Conservation (phyloP, 2,329 filamentous ascomycete genomes). For the Sordariomycetes sp. region DNA sequence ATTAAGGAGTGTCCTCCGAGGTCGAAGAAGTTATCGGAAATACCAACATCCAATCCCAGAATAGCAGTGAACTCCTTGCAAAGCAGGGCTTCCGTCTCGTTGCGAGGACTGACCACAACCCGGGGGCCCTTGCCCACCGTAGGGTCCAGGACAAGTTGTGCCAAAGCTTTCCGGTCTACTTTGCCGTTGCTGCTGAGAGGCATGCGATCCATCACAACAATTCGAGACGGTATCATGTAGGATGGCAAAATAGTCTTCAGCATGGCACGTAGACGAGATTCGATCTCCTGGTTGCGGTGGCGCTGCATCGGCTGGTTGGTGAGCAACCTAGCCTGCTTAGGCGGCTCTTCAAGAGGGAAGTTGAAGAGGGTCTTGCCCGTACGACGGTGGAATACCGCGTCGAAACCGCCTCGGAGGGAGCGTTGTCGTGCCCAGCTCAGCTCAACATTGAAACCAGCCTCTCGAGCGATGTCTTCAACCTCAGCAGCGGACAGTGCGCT, state of each 20-base stretch:
- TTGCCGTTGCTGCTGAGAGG: constrained; percentile 10
- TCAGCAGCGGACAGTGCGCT: constrained; percentile 9
- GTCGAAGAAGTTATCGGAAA: constrained; percentile 36
- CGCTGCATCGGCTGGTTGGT: constrained; percentile 10
- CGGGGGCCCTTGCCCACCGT: neutral
- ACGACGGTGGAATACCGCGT: constrained; percentile 24
- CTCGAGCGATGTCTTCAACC: constrained; percentile 12
- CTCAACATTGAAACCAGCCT: constrained; percentile 35
- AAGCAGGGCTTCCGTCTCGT: constrained; percentile 2
- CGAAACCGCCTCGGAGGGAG: constrained; percentile 14
- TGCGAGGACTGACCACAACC: too few relatives aligned
- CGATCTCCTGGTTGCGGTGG: constrained; percentile 3
- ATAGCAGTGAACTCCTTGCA: constrained; percentile 6
- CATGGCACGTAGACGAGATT: neutral
- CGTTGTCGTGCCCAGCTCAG: constrained; percentile 31
- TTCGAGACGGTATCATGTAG: constrained; percentile 8
- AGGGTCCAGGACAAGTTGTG: neutral
- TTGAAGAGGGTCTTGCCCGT: constrained; percentile 11
- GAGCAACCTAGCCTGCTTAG: constrained; percentile 2
- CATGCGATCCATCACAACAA: constrained; percentile 6
- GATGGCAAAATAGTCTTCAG: constrained; percentile 6
- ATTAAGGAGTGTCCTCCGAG: constrained; percentile 37
- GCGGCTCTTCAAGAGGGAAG: constrained; percentile 12
- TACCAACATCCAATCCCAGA: constrained; percentile 16
- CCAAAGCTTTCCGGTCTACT: constrained; percentile 7